Evolutionary conservation across 495 filamentous ascomycete species (phyloP).

Genomic region (Xylaria curta): DNA sequence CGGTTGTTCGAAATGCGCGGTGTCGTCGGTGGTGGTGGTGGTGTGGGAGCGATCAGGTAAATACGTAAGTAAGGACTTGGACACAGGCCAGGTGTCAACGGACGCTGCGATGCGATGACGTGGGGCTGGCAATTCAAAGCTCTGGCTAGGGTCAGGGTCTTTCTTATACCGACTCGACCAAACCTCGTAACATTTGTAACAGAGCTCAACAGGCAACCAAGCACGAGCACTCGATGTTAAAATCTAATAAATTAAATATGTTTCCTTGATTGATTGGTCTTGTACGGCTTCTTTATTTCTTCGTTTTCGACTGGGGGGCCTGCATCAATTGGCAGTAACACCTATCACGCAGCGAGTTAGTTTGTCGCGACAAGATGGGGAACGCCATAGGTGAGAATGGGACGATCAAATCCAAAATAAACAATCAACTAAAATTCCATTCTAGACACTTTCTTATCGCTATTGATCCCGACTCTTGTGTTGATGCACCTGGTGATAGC

Average conservation of each 20-base stretch:
- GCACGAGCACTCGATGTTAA: background rate
- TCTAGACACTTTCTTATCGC: slow-evolving; percentile 58
- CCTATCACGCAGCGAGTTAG: background rate
- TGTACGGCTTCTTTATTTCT: background rate
- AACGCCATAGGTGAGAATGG: slow-evolving; percentile 20
- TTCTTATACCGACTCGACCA: background rate
- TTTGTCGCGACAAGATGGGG: slow-evolving; percentile 21
- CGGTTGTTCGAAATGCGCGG: background rate
- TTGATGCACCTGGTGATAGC: slow-evolving; percentile 77
- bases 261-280: background rate
- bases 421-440: background rate
- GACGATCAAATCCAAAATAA: background rate
- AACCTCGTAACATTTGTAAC: background rate
- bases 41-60: background rate
- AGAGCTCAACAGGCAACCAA: background rate
- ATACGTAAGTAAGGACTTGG: background rate
- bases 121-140: slow-evolving; percentile 14
- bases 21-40: slow-evolving; percentile 5
- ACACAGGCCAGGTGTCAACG: slow-evolving; percentile 40
- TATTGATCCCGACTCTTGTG: slow-evolving; percentile 69
- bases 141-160: background rate
- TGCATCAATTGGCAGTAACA: background rate
- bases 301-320: background rate
- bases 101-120: slow-evolving; percentile 13
- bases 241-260: background rate